These are phyloP conservation scores for Aspergillus unguis DNA, from an alignment of 2,329 filamentous ascomycete species.

Conservation along the genomic window DNA sequence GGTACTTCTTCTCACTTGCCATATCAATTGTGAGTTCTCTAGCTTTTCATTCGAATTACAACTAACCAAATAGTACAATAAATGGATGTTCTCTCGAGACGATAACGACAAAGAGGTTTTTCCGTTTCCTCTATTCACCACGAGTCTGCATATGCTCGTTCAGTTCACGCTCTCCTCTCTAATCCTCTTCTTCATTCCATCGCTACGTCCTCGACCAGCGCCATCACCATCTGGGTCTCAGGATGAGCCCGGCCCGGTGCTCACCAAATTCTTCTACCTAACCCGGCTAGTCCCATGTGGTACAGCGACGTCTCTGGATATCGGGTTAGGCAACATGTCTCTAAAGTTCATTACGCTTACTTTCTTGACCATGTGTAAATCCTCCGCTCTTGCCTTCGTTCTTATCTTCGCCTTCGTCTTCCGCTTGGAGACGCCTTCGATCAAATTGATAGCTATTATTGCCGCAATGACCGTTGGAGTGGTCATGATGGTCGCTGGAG, in stretches of 20 bases:
- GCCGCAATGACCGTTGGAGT: slow-evolving; percentile 88
- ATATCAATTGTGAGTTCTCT: slow-evolving; percentile 75
- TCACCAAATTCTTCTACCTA: slow-evolving; percentile 88
- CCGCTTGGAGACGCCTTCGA: slow-evolving; percentile 80
- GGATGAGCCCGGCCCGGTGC: slow-evolving; percentile 57
- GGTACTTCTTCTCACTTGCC: slow-evolving; percentile 89
- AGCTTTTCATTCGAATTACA: neutral
- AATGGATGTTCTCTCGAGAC: slow-evolving; percentile 87
- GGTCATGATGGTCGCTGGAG: slow-evolving; percentile 96
- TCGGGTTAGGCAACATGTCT: slow-evolving; percentile 92
- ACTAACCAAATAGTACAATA: slow-evolving; percentile 71
- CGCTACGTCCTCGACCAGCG: slow-evolving; percentile 64
- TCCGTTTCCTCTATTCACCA: slow-evolving; percentile 91
- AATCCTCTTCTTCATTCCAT: slow-evolving; percentile 79
- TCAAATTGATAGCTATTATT: slow-evolving; percentile 82
- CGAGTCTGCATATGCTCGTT: slow-evolving; percentile 90
- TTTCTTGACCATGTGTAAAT: slow-evolving; percentile 99
- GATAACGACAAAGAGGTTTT: slow-evolving; percentile 79
- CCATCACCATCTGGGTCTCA: slow-evolving; percentile 22
- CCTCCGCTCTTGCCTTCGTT: slow-evolving; percentile 90
- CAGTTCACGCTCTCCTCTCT: slow-evolving; percentile 77
- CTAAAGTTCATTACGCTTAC: slow-evolving; percentile 94
- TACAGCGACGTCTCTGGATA: slow-evolving; percentile 87
- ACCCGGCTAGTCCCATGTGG: slow-evolving; percentile 90
- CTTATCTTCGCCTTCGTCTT: slow-evolving; percentile 94